Percentiles rank a stretch among this genome's conserved stretches.
Conservation (phyloP, 495 filamentous ascomycete species). For the Aspergillus conjunctus region DNA sequence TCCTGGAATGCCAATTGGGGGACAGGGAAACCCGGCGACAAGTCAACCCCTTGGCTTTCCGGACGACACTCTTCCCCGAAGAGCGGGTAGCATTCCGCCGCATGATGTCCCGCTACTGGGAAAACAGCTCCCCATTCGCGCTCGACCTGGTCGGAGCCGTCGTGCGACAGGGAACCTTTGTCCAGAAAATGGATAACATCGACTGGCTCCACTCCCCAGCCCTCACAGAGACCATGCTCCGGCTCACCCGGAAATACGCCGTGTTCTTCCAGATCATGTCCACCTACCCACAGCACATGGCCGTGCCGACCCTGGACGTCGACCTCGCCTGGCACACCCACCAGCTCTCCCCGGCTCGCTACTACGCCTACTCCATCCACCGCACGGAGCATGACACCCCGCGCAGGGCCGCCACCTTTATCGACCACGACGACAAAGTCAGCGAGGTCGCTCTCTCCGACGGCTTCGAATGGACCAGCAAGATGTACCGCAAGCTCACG, state of each 20-base stretch:
- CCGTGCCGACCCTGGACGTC: constrained; percentile 85
- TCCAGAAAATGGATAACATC: constrained; percentile 79
- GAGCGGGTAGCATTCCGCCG: constrained; percentile 60
- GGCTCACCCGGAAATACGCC: constrained; percentile 68
- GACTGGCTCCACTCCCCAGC: constrained; percentile 76
- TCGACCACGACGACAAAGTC: constrained; percentile 89
- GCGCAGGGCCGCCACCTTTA: constrained; percentile 41
- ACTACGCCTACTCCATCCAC: constrained; percentile 57
- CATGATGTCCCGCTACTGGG: constrained; percentile 82
- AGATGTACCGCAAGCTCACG: constrained; percentile 60
- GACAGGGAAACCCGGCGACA: constrained; percentile 25
- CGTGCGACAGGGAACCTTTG: constrained; percentile 75
- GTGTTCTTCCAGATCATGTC: constrained; percentile 71
- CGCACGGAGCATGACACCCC: constrained; percentile 10
- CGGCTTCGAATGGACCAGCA: constrained; percentile 75
- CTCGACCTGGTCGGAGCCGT: constrained; percentile 79
- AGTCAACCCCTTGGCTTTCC: constrained; percentile 2
- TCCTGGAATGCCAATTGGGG: constrained; percentile 20
- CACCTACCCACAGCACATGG: constrained; percentile 52
- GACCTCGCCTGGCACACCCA: constrained; percentile 79
- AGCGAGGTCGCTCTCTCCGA: constrained; percentile 60
- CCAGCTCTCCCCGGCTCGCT: constrained; percentile 63
- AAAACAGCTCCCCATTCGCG: constrained; percentile 68
- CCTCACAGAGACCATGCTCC: constrained; percentile 62
- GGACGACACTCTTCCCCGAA: constrained; percentile 16